Percentiles rank a stretch among this genome's conserved stretches.
Evolutionary conservation across 2,329 filamentous ascomycete species (phyloP).

Genomic region (Claviceps quebecensis): DNA sequence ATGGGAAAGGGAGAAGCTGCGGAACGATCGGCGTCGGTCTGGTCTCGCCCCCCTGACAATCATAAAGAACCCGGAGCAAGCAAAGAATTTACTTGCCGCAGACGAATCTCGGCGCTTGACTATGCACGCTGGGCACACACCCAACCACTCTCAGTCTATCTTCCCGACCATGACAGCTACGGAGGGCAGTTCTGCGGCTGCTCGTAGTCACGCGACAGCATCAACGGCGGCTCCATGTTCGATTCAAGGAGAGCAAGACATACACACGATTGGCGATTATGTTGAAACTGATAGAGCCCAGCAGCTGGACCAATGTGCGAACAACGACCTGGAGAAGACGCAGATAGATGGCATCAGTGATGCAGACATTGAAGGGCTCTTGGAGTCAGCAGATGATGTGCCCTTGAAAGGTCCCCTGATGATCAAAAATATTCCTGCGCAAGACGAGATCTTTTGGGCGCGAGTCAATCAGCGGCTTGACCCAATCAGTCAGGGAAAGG

Average conservation of each 20-base stretch:
- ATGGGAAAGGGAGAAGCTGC: constrained; percentile 2
- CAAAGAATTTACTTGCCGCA: constrained; percentile 31
- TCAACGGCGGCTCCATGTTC: constrained; percentile 12
- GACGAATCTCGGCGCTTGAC: constrained; percentile 38
- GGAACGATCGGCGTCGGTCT: constrained; percentile 3
- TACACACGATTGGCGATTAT: background rate
- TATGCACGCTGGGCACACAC: constrained; percentile 50
- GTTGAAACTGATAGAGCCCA: background rate
- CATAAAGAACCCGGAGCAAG: constrained; percentile 24
- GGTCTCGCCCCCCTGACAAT: constrained; percentile 6
- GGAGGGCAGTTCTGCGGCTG: constrained; percentile 15
- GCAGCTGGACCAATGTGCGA: background rate
- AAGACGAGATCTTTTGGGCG: constrained; percentile 40
- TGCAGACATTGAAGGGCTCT: constrained; percentile 12
- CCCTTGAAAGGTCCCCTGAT: constrained; percentile 38
- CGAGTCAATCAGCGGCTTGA: constrained; percentile 37
- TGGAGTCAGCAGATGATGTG: constrained; percentile 30
- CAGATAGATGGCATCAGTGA: background rate
- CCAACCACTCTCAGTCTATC: constrained; percentile 43
- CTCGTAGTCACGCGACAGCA: constrained; percentile 16
- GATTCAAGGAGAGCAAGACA: background rate
- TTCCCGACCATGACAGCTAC: constrained; percentile 31
- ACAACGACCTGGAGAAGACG: background rate
- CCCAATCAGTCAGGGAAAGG: constrained; percentile 31
- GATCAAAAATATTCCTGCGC: constrained; percentile 39